Evolutionary conservation across 306 rosid species (phyloP).

Genomic region (Rubus parviflorus): DNA sequence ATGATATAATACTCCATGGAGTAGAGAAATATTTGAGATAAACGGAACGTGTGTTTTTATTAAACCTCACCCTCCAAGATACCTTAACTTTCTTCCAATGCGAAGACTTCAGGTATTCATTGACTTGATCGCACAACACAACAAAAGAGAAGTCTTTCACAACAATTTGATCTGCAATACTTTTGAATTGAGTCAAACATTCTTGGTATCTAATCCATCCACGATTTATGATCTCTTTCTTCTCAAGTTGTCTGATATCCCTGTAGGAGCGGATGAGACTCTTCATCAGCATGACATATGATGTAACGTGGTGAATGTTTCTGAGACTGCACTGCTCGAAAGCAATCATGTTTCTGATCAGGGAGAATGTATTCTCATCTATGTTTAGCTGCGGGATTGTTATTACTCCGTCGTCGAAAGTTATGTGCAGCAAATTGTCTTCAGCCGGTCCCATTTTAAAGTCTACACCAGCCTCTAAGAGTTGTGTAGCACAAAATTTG

Average conservation of each 20-base stretch:
- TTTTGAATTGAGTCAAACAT: slow-evolving; percentile 7
- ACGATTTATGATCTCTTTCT: neutral
- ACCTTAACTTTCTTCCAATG: too few species aligned
- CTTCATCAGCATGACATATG: slow-evolving; percentile 34
- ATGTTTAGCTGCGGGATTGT: neutral
- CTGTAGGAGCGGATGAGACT: slow-evolving; percentile 31
- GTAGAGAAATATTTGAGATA: neutral
- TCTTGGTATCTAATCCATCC: too few species aligned
- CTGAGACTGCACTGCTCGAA: slow-evolving; percentile 36
- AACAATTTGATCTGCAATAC: slow-evolving; percentile 21
- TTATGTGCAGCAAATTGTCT: neutral
- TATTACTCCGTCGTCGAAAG: neutral
- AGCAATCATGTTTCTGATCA: slow-evolving; percentile 38
- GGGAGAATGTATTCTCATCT: slow-evolving; percentile 19
- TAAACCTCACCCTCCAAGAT: neutral
- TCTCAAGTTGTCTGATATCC: slow-evolving; percentile 17
- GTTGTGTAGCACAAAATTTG: neutral
- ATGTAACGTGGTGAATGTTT: slow-evolving; percentile 28
- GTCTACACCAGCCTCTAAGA: neutral
- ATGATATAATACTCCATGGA: neutral
- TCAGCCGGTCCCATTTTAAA: neutral
- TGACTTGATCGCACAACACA: neutral
- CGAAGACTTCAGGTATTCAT: neutral
- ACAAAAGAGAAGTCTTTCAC: slow-evolving; percentile 22
- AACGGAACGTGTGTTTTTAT: neutral